Evolutionary conservation across 2,329 filamentous ascomycete genomes (phyloP), one percentile per base, ranked within the genome.

Genomic region (Dryadomyces quercus-mongolicae): DNA sequence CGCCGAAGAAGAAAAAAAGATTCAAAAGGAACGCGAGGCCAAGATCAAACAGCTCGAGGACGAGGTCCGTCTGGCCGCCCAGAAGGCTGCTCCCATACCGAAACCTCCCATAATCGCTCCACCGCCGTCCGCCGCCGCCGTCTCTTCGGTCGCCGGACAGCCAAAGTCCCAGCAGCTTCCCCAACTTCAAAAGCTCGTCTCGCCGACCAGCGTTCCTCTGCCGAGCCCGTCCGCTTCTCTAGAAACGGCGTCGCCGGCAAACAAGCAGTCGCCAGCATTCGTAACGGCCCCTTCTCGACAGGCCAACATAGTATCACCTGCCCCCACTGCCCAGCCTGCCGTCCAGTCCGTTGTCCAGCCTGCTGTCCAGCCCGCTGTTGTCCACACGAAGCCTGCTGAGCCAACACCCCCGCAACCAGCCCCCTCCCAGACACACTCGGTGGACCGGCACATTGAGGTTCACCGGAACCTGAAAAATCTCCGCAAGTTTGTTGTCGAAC

Each of bases 391-490:
- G 12, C 4, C 21, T 20, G 5, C 22, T 34, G 1, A 9, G 13
- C 16, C 46, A 16, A 49, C 54, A n/a, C 47, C 51, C 22, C 51
- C 47, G 4, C 31, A 43, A 4, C 47, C 42, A 2, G 36, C 55
- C 31, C 51, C 25, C 25, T 8, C 25, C 25, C 25, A 31, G 25
- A 31, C 25, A 31, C 25, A 31, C 25, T 4, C 53, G 7, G 56
- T 53, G 5, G 73, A 79, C 57, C 70, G 74, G 54, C 76, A 80
- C 58, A 57, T 67, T 2, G 67, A 75, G 54, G 80, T 93, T 25
- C 87, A 92, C 63, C 73, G 80, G 56, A 80, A 78, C 44, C 73
- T 94, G 22, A 94, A 78, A 56, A 74, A 76, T 40, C 69, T 82
- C 9, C 68, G 72, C 20, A 64, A 62, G 4, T 68, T 60, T n/a